Evolutionary conservation across 495 filamentous ascomycete genomes (phyloP), one percentile per base, ranked within the genome.

Genomic region (Hypoxylon intermedium): DNA sequence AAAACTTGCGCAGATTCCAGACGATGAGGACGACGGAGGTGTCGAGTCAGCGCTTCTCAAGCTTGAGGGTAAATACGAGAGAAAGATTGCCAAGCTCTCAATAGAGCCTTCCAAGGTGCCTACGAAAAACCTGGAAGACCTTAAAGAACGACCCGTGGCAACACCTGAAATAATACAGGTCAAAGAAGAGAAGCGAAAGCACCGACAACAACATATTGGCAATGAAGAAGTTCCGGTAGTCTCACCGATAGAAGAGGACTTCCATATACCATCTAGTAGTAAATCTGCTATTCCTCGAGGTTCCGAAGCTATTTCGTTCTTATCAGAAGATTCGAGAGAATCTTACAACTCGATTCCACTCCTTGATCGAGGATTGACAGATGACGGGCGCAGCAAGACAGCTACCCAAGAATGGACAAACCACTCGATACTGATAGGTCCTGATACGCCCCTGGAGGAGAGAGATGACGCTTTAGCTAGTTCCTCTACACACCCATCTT

Each of bases 1-100:
- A 44, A 88, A 90, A 64, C 86, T 98, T 59, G 91, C 93, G 6
- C 85, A 89, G 52, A 89, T 98, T 18, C 91, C 93, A 0, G 95
- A 99, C 69, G 90, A 93, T 56, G 81, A 87, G 49, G 89, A 90
- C 50, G 91, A 94, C 72, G 93, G 93, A n/a, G 93, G 93, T 15
- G 83, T 97, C 43, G 94, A 97, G 68, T 91, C 93, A 11, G 92
- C 94, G 5, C 68, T 99, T 58, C 74, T 93, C 58, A 98, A 97
- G 65, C 82, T 99, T 3, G 95, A 99, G 77, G 94, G 94, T 5
- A 92, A 88, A 65, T 95, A 85, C 73, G 79, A 87, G 60, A 72
- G 64, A 28, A 87, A 79, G 65, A 75, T 69, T 52, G 65, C 67
- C n/a, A 74, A 71, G 58, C 64, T 75, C 51, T 76, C 77, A 0